These are phyloP conservation scores for Calonectria naviculata DNA, from an alignment of 2,329 filamentous ascomycete genomes.

Conservation along the genomic window DNA sequence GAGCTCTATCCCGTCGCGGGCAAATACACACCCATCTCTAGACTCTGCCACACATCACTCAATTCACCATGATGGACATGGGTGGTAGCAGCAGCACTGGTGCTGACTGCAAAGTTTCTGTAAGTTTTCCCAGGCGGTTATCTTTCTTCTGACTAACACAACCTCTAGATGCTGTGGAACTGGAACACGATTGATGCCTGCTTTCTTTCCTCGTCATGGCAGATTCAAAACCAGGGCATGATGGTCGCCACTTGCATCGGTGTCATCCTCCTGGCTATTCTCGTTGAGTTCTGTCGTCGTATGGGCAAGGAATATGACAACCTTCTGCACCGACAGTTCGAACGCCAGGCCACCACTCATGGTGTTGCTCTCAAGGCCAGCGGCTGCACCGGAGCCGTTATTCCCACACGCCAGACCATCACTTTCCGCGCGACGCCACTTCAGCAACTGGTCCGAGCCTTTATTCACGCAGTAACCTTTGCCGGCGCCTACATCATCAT, in stretches of 20 bases:
- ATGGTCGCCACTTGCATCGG: constrained; percentile 86
- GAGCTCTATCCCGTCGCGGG: neutral
- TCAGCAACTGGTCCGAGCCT: constrained; percentile 74
- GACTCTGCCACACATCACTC: neutral
- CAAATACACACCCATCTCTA: neutral
- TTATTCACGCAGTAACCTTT: constrained; percentile 77
- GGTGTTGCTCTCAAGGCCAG: constrained; percentile 32
- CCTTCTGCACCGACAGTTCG: constrained; percentile 66
- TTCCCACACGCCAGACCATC: constrained; percentile 37
- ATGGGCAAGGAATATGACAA: constrained; percentile 77
- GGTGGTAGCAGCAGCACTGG: constrained; percentile 27
- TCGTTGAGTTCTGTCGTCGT: constrained; percentile 79
- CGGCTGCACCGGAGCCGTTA: constrained; percentile 34
- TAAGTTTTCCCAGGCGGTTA: constrained; percentile 26
- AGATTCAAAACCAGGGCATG: constrained; percentile 75
- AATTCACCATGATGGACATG: constrained; percentile 34
- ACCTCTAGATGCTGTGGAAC: constrained; percentile 79
- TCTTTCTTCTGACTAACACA: constrained; percentile 1
- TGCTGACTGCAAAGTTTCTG: constrained; percentile 46
- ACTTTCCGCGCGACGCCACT: constrained; percentile 66
- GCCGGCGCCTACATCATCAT: constrained; percentile 83
- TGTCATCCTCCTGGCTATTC: constrained; percentile 76
- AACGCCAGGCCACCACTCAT: constrained; percentile 43
- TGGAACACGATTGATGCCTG: constrained; percentile 79
- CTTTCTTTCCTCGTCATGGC: constrained; percentile 78